phyloP scores from a whole-genome alignment of 345 rosid genomes.

The Erysimum cheiranthoides region DNA sequence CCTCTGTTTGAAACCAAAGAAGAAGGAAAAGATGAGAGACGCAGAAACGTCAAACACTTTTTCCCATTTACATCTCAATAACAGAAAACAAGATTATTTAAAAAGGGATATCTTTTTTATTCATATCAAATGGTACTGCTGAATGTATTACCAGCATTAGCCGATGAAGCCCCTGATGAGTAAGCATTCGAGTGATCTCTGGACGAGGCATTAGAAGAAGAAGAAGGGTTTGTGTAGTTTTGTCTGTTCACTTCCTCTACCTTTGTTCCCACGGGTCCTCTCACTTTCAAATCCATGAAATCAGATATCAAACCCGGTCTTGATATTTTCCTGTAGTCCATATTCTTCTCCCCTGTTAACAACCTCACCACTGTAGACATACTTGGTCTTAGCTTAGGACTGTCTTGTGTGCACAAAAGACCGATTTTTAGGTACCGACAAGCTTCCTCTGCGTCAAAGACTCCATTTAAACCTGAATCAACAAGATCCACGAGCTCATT shows the following conservation, averaged over 20 bases:
- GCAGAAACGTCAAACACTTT: constrained; percentile 30
- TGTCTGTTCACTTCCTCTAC: constrained; percentile 33
- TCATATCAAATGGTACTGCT: constrained; percentile 39
- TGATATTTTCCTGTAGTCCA: constrained; percentile 49
- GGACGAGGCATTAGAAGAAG: constrained; percentile 54
- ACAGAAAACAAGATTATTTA: not conserved
- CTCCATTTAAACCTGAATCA: constrained; percentile 58
- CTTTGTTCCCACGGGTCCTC: constrained; percentile 43
- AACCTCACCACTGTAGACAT: constrained; percentile 72
- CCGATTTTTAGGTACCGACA: constrained; percentile 67
- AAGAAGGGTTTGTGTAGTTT: constrained; percentile 34
- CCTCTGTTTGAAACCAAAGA: constrained; percentile 24
- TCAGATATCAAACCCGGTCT: constrained; percentile 81
- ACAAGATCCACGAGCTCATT: constrained; percentile 72
- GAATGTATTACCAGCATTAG: constrained; percentile 51
- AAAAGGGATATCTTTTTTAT: not conserved
- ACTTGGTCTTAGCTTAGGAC: constrained; percentile 70
- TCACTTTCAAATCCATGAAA: constrained; percentile 81
- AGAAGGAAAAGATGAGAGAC: not conserved
- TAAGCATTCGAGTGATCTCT: constrained; percentile 52
- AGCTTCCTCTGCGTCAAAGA: constrained; percentile 78
- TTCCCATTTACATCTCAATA: constrained; percentile 29
- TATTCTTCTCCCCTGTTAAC: constrained; percentile 56
- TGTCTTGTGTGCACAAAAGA: constrained; percentile 81
- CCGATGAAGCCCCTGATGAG: constrained; percentile 55